phyloP scores from a whole-genome alignment of 176 grass and related monocot species.

The Aegilops speltoides region DNA sequence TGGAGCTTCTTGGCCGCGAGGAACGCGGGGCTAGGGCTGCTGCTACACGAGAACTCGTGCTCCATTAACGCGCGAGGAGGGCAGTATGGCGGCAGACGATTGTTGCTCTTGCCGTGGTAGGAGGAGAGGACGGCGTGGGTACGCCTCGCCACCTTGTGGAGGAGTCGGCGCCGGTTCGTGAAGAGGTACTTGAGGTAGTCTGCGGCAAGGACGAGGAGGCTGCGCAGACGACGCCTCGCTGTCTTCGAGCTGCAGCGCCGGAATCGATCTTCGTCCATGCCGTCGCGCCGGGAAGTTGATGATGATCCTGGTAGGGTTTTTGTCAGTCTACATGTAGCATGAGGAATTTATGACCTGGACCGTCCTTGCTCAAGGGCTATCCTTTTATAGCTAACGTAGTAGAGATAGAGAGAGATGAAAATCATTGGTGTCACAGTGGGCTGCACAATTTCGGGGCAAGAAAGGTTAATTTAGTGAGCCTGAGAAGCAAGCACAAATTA shows the following conservation, averaged over 20 bases:
- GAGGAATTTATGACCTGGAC: conserved; percentile 30
- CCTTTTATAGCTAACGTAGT: conserved; percentile 24
- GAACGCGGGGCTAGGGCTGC: conserved; percentile 56
- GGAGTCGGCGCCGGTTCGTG: conserved; percentile 41
- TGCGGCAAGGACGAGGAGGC: conserved; percentile 23
- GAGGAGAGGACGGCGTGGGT: conserved; percentile 29
- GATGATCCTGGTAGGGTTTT: conserved; percentile 10
- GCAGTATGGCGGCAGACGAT: conserved; percentile 4
- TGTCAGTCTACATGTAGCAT: background rate
- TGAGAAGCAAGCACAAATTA: conserved; percentile 43
- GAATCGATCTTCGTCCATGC: conserved; percentile 19
- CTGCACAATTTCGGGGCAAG: conserved; percentile 53
- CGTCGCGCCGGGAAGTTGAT: background rate
- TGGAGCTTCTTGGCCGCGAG: conserved; percentile 39
- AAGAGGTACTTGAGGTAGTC: conserved; percentile 62
- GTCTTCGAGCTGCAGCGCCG: background rate
- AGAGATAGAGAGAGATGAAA: background rate
- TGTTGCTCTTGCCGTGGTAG: conserved; percentile 22
- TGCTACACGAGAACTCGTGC: conserved; percentile 74
- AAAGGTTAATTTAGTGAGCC: conserved; percentile 35
- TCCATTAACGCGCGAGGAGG: conserved; percentile 30
- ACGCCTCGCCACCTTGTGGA: conserved; percentile 41
- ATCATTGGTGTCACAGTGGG: conserved; percentile 31
- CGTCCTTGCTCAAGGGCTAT: conserved; percentile 13
- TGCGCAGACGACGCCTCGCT: conserved; percentile 32